Conservation (phyloP, 2,329 filamentous ascomycete genomes). For the Neospermospora avenae region DNA sequence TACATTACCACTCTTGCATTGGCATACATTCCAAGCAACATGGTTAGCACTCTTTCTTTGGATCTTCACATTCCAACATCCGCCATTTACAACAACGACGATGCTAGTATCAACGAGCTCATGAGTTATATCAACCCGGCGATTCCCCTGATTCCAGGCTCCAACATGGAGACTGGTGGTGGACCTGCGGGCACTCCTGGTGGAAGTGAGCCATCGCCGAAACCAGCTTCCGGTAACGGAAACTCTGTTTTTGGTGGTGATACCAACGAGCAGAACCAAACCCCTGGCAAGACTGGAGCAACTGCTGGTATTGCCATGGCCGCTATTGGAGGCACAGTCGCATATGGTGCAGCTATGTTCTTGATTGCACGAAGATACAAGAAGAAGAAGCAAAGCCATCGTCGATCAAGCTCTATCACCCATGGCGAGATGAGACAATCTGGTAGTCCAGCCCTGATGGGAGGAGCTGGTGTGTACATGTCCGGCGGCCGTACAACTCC, state of each 20-base stretch:
- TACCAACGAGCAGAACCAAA: conserved; percentile 40
- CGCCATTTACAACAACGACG: conserved; percentile 68
- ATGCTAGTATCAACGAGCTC: conserved; percentile 65
- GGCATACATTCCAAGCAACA: conserved; percentile 69
- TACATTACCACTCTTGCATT: conserved; percentile 81
- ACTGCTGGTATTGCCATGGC: conserved; percentile 63
- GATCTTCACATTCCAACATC: conserved; percentile 71
- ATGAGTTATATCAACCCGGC: conserved; percentile 80
- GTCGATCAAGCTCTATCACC: conserved; percentile 57
- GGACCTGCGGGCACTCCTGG: conserved; percentile 39
- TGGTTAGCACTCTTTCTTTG: conserved; percentile 64
- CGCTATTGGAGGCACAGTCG: conserved; percentile 62
- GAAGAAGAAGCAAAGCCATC: conserved; percentile 59
- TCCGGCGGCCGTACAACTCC: conserved; percentile 38
- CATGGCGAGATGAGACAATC: conserved; percentile 48
- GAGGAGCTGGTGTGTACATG: conserved; percentile 45
- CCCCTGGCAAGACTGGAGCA: conserved; percentile 55
- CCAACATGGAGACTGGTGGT: conserved; percentile 35
- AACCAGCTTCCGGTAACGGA: conserved; percentile 36
- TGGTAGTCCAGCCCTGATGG: conserved; percentile 45
- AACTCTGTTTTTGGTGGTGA: conserved; percentile 36
- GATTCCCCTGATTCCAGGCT: conserved; percentile 51
- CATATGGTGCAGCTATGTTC: conserved; percentile 74
- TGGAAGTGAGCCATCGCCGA: conserved; percentile 31
- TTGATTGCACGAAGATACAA: conserved; percentile 70